Base-by-base conservation (phyloP, 306 rosid species). In the Acacia acuminata region DNA sequence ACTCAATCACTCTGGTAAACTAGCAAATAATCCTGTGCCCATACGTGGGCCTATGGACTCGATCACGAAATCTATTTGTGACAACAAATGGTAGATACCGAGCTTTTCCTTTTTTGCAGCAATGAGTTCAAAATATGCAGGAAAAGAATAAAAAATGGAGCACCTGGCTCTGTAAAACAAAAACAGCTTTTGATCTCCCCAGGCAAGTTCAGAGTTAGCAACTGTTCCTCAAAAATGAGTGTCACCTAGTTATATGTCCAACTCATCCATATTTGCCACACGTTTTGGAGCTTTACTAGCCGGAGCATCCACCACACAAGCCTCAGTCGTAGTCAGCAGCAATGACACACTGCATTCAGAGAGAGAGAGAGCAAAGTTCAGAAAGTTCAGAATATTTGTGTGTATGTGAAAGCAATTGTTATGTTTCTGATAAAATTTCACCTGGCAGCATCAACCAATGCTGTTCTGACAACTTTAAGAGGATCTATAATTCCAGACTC, bases 381-480 rank as follows among this genome's bases (percentile, higher is more conserved):
- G n/a, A n/a, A n/a, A 20, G 11, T 56, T 56, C 63, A 56, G 12
- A 56, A 56, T 55, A 3, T 64, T 10, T 25, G 19, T 2, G 17
- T 24, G 40, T 4, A 47, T 25, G 7, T 6, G 16, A 19, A 56
- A 67, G 8, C 24, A 32, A 40, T 34, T 75, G 65, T 24, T 8
- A 61, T 32, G 69, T 1, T 6, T 6, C 53, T 73, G 48, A 48
- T 64, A 60, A 32, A 38, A 15, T 63, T 81, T 92, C 83, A 96
- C 99, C 99, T 96, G 81, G 99, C 94, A 76, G 99, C 98, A 65
- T 93, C 98, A 36, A 84, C 88, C 82, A 96, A 87, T 44, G 99
- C 97, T 20, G 99, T 93, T 88, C 97, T 91, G 70, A 96, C 86
- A 48, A 96, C 98, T 87, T 96, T 96, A 53, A 96, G 88, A 79